Conservation (phyloP, 1,139 yeast genomes). For the Candida sanyaensis region DNA sequence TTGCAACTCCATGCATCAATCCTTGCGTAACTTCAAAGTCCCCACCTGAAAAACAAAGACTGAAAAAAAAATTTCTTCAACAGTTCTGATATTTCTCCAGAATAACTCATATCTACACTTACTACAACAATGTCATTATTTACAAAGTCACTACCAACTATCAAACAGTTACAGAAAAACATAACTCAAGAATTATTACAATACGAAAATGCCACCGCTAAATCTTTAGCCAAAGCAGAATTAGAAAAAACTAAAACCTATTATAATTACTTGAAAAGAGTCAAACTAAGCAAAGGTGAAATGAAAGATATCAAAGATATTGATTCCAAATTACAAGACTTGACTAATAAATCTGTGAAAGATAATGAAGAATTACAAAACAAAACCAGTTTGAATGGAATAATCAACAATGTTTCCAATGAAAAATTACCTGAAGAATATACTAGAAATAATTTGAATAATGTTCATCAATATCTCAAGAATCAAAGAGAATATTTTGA, state of each 20-base stretch:
- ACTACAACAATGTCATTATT: constrained; percentile 11
- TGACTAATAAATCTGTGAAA: neutral
- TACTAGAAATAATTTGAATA: constrained; percentile 35
- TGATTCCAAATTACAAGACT: constrained; percentile 22
- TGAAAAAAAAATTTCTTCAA: neutral
- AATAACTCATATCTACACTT: neutral
- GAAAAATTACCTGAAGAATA: constrained; percentile 7
- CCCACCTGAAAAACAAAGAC: neutral
- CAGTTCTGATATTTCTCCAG: neutral
- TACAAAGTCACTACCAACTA: constrained; percentile 12
- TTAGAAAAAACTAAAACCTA: constrained; percentile 9
- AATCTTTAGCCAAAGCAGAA: constrained; percentile 41
- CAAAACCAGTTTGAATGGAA: constrained; percentile 8
- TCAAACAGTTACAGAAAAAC: constrained; percentile 18
- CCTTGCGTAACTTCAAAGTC: neutral
- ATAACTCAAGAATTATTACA: constrained; percentile 47
- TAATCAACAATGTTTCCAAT: constrained; percentile 15
- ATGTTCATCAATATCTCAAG: constrained; percentile 56
- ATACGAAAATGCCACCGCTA: constrained; percentile 43
- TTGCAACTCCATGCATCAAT: neutral
- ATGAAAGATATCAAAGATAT: constrained; percentile 28
- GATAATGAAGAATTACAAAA: constrained; percentile 8
- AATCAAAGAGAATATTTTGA: constrained; percentile 80
- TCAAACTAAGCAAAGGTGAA: constrained; percentile 34
- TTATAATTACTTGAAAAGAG: constrained; percentile 10